Percentiles rank a stretch among this genome's conserved stretches.
Conservation (phyloP, 106 monocot species). For the Platanthera zijinensis region DNA sequence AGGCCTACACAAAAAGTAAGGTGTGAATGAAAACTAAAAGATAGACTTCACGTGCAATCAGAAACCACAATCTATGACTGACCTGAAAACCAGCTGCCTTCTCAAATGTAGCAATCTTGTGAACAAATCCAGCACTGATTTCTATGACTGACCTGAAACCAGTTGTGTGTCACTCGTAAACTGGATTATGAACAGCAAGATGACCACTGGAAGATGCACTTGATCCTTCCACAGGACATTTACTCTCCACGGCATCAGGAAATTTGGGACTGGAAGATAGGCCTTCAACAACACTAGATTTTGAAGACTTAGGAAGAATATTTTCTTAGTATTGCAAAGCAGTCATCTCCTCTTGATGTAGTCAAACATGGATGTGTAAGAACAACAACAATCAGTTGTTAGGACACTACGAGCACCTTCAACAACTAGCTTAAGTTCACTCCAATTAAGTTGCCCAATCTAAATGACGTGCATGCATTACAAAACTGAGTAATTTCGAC, state of each 20-base stretch:
- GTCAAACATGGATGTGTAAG: too few relatives aligned
- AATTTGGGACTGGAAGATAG: not conserved
- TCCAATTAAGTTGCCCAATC: too few relatives aligned
- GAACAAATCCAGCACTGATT: slow-evolving; percentile 77
- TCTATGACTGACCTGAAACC: too few relatives aligned
- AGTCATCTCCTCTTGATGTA: too few relatives aligned
- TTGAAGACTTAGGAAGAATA: not conserved
- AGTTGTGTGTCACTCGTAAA: too few relatives aligned
- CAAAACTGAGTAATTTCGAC: too few relatives aligned
- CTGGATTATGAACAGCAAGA: not conserved
- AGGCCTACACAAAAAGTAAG: slow-evolving; percentile 29
- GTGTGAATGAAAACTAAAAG: too few relatives aligned
- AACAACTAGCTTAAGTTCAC: too few relatives aligned
- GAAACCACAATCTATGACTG: not conserved
- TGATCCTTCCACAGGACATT: not conserved
- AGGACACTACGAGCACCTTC: too few relatives aligned
- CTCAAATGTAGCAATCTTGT: slow-evolving; percentile 79
- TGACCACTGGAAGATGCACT: not conserved
- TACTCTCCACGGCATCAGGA: not conserved
- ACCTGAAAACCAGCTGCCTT: slow-evolving; percentile 86
- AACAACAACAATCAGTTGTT: too few relatives aligned
- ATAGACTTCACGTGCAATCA: not conserved
- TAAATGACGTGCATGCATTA: too few relatives aligned
- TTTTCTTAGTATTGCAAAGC: too few relatives aligned
- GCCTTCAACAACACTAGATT: not conserved